Base-by-base conservation (phyloP, 169 alveolate genomes). In the Eimeria mitis region DNA sequence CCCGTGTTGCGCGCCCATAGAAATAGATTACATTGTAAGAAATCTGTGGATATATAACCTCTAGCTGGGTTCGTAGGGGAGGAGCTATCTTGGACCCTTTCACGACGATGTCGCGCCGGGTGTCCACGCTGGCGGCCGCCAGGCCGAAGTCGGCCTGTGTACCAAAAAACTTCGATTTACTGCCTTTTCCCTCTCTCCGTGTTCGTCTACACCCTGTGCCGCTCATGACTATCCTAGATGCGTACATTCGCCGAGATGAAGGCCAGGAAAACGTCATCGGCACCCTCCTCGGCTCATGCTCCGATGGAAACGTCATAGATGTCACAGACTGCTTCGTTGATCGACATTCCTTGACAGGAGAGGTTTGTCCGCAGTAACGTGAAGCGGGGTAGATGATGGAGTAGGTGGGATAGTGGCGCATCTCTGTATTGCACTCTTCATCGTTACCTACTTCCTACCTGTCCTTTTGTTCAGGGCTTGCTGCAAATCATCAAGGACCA, bases 281-380 rank as follows among this genome's bases (percentile, higher is more conserved):
- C 54, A 98, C 99, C 8, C 96, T 98, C 49, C 95, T 98, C 94
- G 99, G 99, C 11, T 96, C 98, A 3, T 96, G 98, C 49, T 96
- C 97, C 83, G 99, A 98, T 94, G 98, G 99, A 42, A 98, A 98
- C 89, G 95, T 97, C 54, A 97, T 98, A 68, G 99, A 98, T 95
- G 97, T 98, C 83, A 97, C 99, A n/a, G 99, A 98, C 89, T 98
- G 99, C 96, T 98, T 98, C 97, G 99, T 98, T 34, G 99, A 98
- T 89, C 90, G 99, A 40, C 99, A 98, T 92, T 98, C 99, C 28
- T 96, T 98, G 49, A 98, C 99, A 8, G 99, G 98, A 31, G 99
- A 98, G 98, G 99, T 97, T 81, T 61, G 96, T 76, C 13, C 21
- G 5, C 59, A 28, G 7, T 56, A 16, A n/a, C 28, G 34, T 16